Conservation (phyloP, 2,329 filamentous ascomycete genomes). For the Elsinoe arachidis region DNA sequence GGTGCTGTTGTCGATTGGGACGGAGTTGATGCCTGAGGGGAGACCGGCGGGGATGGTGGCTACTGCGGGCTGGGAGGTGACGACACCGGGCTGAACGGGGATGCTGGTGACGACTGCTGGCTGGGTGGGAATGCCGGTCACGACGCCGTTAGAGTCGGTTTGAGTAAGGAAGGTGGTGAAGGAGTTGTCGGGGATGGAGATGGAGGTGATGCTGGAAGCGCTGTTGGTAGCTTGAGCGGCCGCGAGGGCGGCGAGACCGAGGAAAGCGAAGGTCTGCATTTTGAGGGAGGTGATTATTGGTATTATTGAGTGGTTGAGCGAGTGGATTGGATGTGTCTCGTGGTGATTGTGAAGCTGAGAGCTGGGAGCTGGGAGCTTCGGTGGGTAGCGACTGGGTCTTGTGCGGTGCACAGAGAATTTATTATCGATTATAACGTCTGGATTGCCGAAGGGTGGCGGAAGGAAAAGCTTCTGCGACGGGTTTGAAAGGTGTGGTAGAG, state of each 20-base stretch:
- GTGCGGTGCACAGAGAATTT: slow-evolving; percentile 7
- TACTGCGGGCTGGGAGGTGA: slow-evolving; percentile 30
- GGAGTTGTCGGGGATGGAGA: slow-evolving; percentile 29
- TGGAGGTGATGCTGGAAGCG: slow-evolving; percentile 17
- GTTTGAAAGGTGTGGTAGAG: slow-evolving; percentile 8
- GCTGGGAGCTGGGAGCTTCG: not conserved
- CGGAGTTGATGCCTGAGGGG: slow-evolving; percentile 25
- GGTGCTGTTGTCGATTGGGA: slow-evolving; percentile 25
- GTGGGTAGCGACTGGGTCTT: not conserved
- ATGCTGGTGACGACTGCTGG: slow-evolving; percentile 26
- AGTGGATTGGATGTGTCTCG: not conserved
- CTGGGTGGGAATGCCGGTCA: slow-evolving; percentile 40
- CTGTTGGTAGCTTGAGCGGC: not conserved
- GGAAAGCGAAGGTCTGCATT: slow-evolving; percentile 5
- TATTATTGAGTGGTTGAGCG: not conserved
- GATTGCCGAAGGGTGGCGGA: not conserved
- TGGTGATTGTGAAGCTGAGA: not conserved
- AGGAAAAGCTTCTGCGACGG: slow-evolving; percentile 1
- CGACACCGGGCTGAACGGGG: slow-evolving; percentile 31
- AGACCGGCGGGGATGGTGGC: slow-evolving; percentile 37
- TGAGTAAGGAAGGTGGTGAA: slow-evolving; percentile 37
- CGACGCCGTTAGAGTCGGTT: slow-evolving; percentile 42
- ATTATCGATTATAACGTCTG: slow-evolving; percentile 12
- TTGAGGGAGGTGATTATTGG: not conserved
- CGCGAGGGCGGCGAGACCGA: slow-evolving; percentile 9